phyloP scores from a whole-genome alignment of 371 early-diverging fungal genomes.

The Mortierella sp. region DNA sequence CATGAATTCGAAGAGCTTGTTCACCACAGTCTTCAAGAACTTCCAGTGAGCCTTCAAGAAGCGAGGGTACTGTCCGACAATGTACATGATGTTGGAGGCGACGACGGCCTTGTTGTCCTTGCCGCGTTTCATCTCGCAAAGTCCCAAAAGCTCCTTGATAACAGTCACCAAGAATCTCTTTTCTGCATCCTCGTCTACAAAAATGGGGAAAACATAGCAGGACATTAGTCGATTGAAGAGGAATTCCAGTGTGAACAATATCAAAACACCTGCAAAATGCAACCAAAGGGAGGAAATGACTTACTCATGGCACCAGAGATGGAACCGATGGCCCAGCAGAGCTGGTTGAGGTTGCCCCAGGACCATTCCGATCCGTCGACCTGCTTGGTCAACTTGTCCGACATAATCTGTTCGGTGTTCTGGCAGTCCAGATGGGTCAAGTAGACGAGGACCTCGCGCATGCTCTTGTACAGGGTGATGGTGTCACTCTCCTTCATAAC shows the following conservation, averaged over 20 bases:
- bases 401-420: conserved; percentile 96
- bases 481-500: conserved; percentile 99
- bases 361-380: conserved; percentile 97
- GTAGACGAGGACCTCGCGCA: conserved; percentile 98
- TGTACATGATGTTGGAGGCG: conserved; percentile 99
- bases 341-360: conserved; percentile 97
- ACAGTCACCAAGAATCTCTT: conserved; percentile 98
- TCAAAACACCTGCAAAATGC: background rate
- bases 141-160: conserved; percentile 95
- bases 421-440: conserved; percentile 95
- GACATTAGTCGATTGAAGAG: background rate
- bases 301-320: conserved; percentile 95
- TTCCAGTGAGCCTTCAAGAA: conserved; percentile 99
- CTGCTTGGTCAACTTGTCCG: conserved; percentile 90
- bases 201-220: background rate
- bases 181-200: conserved; percentile 89
- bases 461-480: conserved; percentile 97
- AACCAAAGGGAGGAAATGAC: background rate
- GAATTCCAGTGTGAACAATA: background rate
- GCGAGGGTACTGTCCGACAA: conserved; percentile 99
- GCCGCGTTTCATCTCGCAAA: conserved; percentile 95
- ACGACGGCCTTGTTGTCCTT: conserved; percentile 99
- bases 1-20: conserved; percentile 99
- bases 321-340: conserved; percentile 99
- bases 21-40: conserved; percentile 99